Evolutionary conservation across 352 stramenopile species (phyloP), one percentile per base, ranked within the genome.

Genomic region (Pythium dissimile): DNA sequence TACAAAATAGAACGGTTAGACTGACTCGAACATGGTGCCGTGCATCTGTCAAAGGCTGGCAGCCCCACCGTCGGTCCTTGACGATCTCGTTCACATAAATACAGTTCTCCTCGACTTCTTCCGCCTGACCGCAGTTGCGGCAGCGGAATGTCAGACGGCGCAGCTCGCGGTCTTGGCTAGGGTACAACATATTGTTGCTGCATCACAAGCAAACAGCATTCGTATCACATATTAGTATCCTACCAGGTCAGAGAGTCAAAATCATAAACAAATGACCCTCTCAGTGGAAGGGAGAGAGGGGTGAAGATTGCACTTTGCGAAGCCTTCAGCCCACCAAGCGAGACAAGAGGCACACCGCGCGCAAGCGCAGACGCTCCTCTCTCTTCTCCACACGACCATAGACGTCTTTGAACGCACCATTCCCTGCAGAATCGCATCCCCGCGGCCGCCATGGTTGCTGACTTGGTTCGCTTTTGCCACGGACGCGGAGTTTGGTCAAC

Each of bases 171-270:
- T 95, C 85, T 65, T 95, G 85, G 52, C 83, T 93, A 58, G 85
- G 85, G 69, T 95, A 95, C 72, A 95, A 76, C 85, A 95, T 95
- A 70, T 95, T 95, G 76, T 95, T 95, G 82, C 85, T 95, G 58
- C 37, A 26, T 3, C 12, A 43, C 24, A 48, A 2, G 42, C 27
- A 42, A 3, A 20, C 7, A 42, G 35, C 13, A 51, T 5, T n/a
- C n/a, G n/a, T n/a, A n/a, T n/a, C n/a, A n/a, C n/a, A n/a, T n/a
- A n/a, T n/a, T n/a, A n/a, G n/a, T n/a, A n/a, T n/a, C n/a, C n/a
- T n/a, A n/a, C n/a, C n/a, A n/a, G n/a, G n/a, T n/a, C n/a, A n/a
- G n/a, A n/a, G n/a, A n/a, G n/a, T n/a, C n/a, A n/a, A n/a, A n/a
- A n/a, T n/a, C n/a, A n/a, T n/a, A n/a, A n/a, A n/a, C n/a, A n/a